These are phyloP conservation scores for Auriscalpium microsporum DNA, from an alignment of 768 basidiomycete genomes.

Conservation along the genomic window DNA sequence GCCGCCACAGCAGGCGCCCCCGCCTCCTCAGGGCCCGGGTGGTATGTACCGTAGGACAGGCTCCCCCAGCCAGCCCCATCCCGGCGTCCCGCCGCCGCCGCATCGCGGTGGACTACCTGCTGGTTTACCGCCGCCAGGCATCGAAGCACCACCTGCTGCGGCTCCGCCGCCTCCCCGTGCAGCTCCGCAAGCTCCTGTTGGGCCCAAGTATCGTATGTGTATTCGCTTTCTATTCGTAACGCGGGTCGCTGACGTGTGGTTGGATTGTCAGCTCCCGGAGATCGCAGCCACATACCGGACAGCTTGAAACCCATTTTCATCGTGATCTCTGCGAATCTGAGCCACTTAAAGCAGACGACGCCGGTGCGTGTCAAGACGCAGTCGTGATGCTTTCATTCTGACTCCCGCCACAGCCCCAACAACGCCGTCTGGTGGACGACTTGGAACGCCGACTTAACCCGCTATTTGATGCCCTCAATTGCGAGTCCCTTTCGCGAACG, in stretches of 20 bases:
- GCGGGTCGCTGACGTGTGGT: not conserved
- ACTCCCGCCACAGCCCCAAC: slow-evolving; percentile 48
- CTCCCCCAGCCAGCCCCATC: slow-evolving; percentile 5
- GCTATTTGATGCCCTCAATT: slow-evolving; percentile 89
- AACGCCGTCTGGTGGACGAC: slow-evolving; percentile 80
- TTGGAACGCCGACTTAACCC: slow-evolving; percentile 79
- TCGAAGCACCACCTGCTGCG: slow-evolving; percentile 1
- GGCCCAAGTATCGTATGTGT: slow-evolving; percentile 53
- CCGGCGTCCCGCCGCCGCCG: slow-evolving; percentile 4
- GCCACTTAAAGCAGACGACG: slow-evolving; percentile 58
- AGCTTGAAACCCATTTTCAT: slow-evolving; percentile 55
- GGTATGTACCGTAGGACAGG: not conserved
- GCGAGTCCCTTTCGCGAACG: slow-evolving; percentile 64
- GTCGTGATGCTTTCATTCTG: not conserved
- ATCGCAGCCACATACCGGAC: slow-evolving; percentile 86
- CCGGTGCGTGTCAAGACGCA: slow-evolving; percentile 45
- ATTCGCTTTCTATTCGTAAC: not conserved
- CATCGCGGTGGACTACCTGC: slow-evolving; percentile 1
- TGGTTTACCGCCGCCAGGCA: slow-evolving; percentile 22
- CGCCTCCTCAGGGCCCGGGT: slow-evolving; percentile 5
- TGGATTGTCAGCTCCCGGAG: slow-evolving; percentile 61
- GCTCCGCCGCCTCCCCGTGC: slow-evolving; percentile 6
- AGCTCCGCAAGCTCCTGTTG: not conserved
- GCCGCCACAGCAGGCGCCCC: slow-evolving; percentile 5
- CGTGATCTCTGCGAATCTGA: slow-evolving; percentile 55